Evolutionary conservation across 2,329 filamentous ascomycete genomes (phyloP).

Genomic region (Coniella vitis): DNA sequence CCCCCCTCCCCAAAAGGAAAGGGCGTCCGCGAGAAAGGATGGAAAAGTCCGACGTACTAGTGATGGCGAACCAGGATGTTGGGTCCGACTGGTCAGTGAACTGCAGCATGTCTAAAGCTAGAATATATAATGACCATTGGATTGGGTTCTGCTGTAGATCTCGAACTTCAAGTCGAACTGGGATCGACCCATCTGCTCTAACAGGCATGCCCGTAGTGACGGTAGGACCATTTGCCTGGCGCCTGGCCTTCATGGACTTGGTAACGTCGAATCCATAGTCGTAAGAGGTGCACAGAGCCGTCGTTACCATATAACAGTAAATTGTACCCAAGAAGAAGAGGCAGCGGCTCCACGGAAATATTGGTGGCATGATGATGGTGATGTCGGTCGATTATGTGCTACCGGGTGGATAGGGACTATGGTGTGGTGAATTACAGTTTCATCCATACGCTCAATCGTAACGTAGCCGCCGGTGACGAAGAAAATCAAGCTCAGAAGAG

Average conservation of each 20-base stretch:
- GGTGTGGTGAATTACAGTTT: too few relatives aligned
- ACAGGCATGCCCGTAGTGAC: constrained; percentile 37
- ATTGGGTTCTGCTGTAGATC: constrained; percentile 57
- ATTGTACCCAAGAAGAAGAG: constrained; percentile 12
- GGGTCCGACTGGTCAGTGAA: constrained; percentile 53
- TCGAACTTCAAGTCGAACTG: constrained; percentile 58
- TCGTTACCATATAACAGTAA: constrained; percentile 11
- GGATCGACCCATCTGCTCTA: constrained; percentile 24
- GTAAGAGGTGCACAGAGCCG: constrained; percentile 29
- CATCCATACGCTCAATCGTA: too few relatives aligned
- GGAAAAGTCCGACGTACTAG: constrained; percentile 44
- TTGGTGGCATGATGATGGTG: constrained; percentile 2
- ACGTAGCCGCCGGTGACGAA: too few relatives aligned
- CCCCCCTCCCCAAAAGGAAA: too few relatives aligned
- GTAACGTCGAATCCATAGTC: constrained; percentile 44
- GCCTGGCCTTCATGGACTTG: constrained; percentile 28
- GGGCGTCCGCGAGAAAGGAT: background rate
- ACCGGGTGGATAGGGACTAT: too few relatives aligned
- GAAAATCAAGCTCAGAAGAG: too few relatives aligned
- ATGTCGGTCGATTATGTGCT: too few relatives aligned
- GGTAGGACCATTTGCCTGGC: constrained; percentile 31
- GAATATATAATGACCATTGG: constrained; percentile 69
- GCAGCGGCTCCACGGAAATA: background rate
- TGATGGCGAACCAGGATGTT: constrained; percentile 72
- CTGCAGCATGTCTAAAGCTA: constrained; percentile 68